Evolutionary conservation across 1,284 basidiomycete species (phyloP), one percentile per base, ranked within the genome.

Genomic region (Trametes polyzona): DNA sequence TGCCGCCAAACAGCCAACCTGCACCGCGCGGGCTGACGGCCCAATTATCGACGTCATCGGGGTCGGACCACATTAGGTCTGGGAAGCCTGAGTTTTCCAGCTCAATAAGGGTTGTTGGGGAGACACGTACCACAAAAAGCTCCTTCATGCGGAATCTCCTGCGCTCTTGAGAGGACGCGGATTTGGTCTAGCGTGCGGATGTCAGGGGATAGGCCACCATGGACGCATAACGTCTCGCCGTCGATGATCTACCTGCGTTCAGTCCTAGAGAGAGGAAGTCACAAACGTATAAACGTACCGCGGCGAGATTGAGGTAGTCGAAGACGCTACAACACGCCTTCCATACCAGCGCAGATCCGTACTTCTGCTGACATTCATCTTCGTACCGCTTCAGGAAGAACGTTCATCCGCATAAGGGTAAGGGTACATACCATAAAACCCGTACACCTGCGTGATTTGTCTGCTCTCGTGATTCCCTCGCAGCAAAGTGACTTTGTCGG

Each of bases 61-160:
- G 95, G 72, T 98, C 95, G 23, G 93, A 95, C 95, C 95, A 98
- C 93, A 97, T 96, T 16, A 98, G 82, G 73, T 97, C 95, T 95
- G 57, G 16, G 24, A 30, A 30, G 35, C 30, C 42, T 19, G 46
- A 30, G 41, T 36, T 54, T 49, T 1, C 21, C 10, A 27, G 26
- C 23, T 4, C n/a, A 11, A 26, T 2, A 3, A 26, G 29, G 30
- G 23, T 30, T 26, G 32, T 52, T 41, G 21, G 23, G 29, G 33
- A n/a, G n/a, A n/a, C n/a, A 67, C 87, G 52, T 65, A 93, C 93
- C 93, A 66, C 96, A 98, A 72, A 98, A 98, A 1, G 95, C 93
- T n/a, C 95, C 95, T 71, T 97, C 95, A 69, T 98, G 95, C 1
- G 96, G 95, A 43, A 97, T 95, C 74, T 98, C 95, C 69, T 97